Evolutionary conservation across 345 rosid species (phyloP).

Genomic region (Sonneratia caseolaris): DNA sequence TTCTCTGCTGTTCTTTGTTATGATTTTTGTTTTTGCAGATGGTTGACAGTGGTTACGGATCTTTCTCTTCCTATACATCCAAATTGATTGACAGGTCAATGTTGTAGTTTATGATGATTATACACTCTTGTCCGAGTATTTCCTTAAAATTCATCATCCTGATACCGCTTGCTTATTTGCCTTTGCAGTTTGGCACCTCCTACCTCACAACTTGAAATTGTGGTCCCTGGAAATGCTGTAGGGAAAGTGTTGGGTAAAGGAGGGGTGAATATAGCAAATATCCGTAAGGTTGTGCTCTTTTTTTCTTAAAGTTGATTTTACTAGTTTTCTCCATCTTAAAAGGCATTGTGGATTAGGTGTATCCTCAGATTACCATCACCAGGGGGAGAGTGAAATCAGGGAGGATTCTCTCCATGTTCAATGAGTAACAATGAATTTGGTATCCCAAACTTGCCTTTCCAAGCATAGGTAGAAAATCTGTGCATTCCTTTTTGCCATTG

Average conservation of each 20-base stretch:
- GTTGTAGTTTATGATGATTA: conserved; percentile 10
- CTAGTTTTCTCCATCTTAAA: neutral
- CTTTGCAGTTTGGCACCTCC: conserved; percentile 44
- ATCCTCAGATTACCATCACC: neutral
- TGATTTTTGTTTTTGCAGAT: conserved; percentile 26
- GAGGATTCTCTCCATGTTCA: neutral
- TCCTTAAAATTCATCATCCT: neutral
- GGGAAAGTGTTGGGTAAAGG: conserved; percentile 91
- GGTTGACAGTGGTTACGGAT: conserved; percentile 54
- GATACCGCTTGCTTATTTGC: conserved; percentile 9
- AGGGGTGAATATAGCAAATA: conserved; percentile 79
- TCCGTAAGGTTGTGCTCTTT: conserved; percentile 55
- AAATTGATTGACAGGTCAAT: conserved; percentile 72
- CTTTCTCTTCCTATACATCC: conserved; percentile 60
- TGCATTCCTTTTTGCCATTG: neutral
- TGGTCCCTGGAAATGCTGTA: conserved; percentile 78
- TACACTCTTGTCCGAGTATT: neutral
- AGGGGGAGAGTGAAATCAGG: neutral
- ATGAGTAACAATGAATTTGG: neutral
- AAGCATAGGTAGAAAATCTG: neutral
- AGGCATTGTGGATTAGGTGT: neutral
- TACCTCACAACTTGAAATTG: conserved; percentile 52
- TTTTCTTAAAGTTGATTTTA: conserved; percentile 3
- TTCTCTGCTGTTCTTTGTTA: neutral
- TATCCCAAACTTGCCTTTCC: neutral